Conservation (phyloP, 495 filamentous ascomycete genomes). For the Aspergillus olivimuriae region DNA sequence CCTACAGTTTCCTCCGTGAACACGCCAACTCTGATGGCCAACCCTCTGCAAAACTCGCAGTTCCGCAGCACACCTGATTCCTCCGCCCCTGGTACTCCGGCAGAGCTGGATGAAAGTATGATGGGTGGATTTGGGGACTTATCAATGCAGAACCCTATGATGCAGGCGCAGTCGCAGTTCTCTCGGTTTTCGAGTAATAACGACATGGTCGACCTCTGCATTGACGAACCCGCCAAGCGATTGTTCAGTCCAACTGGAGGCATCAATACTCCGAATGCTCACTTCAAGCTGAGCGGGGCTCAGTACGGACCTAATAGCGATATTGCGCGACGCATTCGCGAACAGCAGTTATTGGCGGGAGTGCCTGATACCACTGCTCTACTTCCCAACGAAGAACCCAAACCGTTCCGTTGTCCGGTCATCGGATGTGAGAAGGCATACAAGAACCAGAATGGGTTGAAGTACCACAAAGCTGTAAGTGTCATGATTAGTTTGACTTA, state of each 20-base stretch:
- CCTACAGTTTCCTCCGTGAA: slow-evolving; percentile 98
- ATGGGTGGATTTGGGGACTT: slow-evolving; percentile 44
- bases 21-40: slow-evolving; percentile 75
- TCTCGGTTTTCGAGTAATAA: slow-evolving; percentile 38
- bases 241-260: slow-evolving; percentile 82
- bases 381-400: slow-evolving; percentile 66
- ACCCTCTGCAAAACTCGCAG: slow-evolving; percentile 56
- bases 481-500: too few relatives aligned
- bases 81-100: slow-evolving; percentile 67
- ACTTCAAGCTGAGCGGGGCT: slow-evolving; percentile 64
- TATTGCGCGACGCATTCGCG: slow-evolving; percentile 58
- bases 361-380: slow-evolving; percentile 49
- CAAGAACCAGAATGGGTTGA: slow-evolving; percentile 98
- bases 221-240: slow-evolving; percentile 92
- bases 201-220: slow-evolving; percentile 68
- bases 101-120: slow-evolving; percentile 55
- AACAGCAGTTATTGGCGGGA: slow-evolving; percentile 68
- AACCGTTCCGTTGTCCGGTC: slow-evolving; percentile 95
- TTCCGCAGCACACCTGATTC: slow-evolving; percentile 66
- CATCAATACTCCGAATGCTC: slow-evolving; percentile 59
- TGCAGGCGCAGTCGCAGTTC: slow-evolving; percentile 48
- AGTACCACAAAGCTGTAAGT: slow-evolving; percentile 71
- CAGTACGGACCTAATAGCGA: slow-evolving; percentile 71
- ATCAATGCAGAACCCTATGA: slow-evolving; percentile 52
- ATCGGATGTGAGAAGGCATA: slow-evolving; percentile 99